phyloP scores from a whole-genome alignment of 495 filamentous ascomycete genomes.

The Talaromyces borbonicus region DNA sequence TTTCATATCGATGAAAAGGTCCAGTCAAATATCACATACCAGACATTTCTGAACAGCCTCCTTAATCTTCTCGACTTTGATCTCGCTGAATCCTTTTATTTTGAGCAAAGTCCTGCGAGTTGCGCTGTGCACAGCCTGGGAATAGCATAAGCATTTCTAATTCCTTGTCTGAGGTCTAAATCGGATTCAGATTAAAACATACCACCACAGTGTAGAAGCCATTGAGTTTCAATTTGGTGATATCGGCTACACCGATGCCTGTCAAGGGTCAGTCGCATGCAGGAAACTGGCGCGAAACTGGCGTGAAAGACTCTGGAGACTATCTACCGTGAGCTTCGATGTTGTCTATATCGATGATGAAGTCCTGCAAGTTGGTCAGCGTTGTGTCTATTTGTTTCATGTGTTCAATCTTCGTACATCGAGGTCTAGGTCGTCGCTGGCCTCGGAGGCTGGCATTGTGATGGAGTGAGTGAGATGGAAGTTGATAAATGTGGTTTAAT shows the following conservation, averaged over 20 bases:
- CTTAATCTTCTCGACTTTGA: constrained; percentile 76
- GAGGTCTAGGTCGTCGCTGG: constrained; percentile 45
- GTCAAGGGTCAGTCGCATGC: background rate
- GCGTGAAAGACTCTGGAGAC: background rate
- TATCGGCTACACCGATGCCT: constrained; percentile 67
- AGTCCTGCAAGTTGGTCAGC: constrained; percentile 22
- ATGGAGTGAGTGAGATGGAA: too few species aligned
- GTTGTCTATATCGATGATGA: constrained; percentile 65
- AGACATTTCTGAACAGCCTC: constrained; percentile 65
- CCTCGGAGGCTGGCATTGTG: constrained; percentile 40
- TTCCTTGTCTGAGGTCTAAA: background rate
- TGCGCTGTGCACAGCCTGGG: constrained; percentile 54
- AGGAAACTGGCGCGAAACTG: too few species aligned
- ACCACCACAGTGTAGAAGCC: constrained; percentile 66
- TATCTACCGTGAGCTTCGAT: constrained; percentile 60
- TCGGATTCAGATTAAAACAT: background rate
- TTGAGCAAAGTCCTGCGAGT: constrained; percentile 58
- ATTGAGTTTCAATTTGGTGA: constrained; percentile 61
- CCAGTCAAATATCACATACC: too few species aligned
- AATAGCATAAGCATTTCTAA: background rate
- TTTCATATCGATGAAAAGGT: too few species aligned
- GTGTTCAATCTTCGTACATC: constrained; percentile 28
- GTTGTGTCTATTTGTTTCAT: background rate
- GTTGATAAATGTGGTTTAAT: too few species aligned
- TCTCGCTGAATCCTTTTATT: constrained; percentile 73